Evolutionary conservation across 2,329 filamentous ascomycete genomes (phyloP), one percentile per base, ranked within the genome.

Genomic region (Intubia oerlemansii): DNA sequence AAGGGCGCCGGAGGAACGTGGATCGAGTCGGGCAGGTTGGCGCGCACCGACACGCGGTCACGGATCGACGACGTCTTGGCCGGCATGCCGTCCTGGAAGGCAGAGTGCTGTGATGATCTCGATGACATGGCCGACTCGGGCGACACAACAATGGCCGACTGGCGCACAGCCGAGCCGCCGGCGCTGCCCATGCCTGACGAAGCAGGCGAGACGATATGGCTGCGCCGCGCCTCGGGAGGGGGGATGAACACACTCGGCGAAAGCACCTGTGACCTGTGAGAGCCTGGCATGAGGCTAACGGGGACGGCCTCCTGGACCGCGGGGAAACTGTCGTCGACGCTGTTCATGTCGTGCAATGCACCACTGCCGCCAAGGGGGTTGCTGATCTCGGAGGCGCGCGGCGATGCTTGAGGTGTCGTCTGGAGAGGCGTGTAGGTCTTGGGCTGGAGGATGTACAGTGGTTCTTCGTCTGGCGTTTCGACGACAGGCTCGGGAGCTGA

Each of bases 371-470:
- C n/a, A n/a, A n/a, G n/a, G n/a, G n/a, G n/a, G n/a, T n/a, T n/a
- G n/a, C n/a, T n/a, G n/a, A n/a, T n/a, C n/a, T n/a, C n/a, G n/a
- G n/a, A n/a, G n/a, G n/a, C n/a, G 5, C 13, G 22, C n/a, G 22
- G 22, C 22, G 22, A 24, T 24, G 22, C 7, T 11, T 8, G 22
- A 5, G 18, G 18, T 19, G 18, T 19, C 18, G 6, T 19, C 7
- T 19, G 55, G 28, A 55, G 50, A 0, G 65, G 65, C 1, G 61
- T 66, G 38, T 69, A 69, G 1, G 62, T 66, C 19, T 56, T 51
- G 10, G 65, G 65, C 36, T 69, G 63, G 5, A 70, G 48, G 14
- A 69, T 50, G 33, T 56, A 67, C 2, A 67, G 39, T 0, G 52
- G 45, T 8, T 51, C 50, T 22, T 24, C 29, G n/a, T n/a, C n/a